A percentile compares a stretch with the other conserved stretches of the same genome.
phyloP scores from a whole-genome alignment of 208 protist species.

The Crithidia thermophila region DNA sequence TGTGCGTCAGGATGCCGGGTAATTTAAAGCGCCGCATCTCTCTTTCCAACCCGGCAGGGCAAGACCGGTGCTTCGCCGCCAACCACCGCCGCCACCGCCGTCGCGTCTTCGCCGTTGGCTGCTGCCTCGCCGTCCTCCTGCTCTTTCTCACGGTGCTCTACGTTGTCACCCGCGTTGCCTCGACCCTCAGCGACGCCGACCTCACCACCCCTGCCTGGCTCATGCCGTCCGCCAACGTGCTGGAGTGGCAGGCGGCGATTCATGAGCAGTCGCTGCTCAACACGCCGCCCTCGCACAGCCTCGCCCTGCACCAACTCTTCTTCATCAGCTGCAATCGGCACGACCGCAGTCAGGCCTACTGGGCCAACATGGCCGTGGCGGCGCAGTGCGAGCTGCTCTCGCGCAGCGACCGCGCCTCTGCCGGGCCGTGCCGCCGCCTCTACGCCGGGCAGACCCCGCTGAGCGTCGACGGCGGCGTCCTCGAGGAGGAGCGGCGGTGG shows the following conservation, averaged over 20 bases:
- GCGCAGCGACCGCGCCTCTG: constrained; percentile 6
- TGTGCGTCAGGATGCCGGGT: too few species aligned
- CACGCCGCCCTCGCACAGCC: constrained; percentile 11
- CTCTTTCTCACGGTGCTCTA: constrained; percentile 14
- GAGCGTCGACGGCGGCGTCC: constrained; percentile 21
- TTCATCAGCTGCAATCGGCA: constrained; percentile 86
- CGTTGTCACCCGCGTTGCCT: not conserved
- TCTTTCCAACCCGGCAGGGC: too few species aligned
- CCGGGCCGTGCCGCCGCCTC: constrained; percentile 30
- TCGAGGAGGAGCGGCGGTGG: constrained; percentile 2
- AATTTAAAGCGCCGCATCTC: not conserved
- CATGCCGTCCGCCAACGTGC: not conserved
- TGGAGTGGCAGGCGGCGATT: constrained; percentile 10
- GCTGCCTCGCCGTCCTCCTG: constrained; percentile 10
- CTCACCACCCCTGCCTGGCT: constrained; percentile 6
- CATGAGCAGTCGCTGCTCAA: constrained; percentile 9
- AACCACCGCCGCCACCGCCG: not conserved
- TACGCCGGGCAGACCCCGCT: constrained; percentile 27
- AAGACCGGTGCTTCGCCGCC: not conserved
- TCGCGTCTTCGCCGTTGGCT: not conserved
- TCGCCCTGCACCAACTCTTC: constrained; percentile 46
- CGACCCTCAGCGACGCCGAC: not conserved
- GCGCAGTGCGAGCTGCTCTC: constrained; percentile 50
- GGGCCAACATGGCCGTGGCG: constrained; percentile 48
- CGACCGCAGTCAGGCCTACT: constrained; percentile 70